Evolutionary conservation across 1,284 basidiomycete species (phyloP).

Genomic region (Pseudozyma sp.): DNA sequence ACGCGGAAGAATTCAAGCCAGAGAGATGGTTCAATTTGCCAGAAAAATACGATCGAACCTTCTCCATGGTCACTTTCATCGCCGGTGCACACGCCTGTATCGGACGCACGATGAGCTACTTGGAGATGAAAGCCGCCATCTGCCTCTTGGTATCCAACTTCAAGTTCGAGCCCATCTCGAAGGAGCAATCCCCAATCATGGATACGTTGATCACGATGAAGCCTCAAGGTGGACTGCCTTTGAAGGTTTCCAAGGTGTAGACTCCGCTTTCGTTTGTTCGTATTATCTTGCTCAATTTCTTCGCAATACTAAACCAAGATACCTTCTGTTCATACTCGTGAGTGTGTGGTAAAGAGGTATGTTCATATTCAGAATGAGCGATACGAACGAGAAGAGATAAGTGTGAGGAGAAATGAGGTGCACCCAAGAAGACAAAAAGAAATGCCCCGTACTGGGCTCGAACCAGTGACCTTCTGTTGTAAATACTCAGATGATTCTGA

Average conservation of each 20-base stretch:
- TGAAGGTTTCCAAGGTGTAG: slow-evolving; percentile 36
- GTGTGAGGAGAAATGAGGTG: neutral
- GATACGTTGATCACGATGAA: slow-evolving; percentile 59
- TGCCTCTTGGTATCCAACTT: slow-evolving; percentile 57
- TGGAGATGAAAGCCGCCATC: slow-evolving; percentile 57
- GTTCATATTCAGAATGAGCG: no score
- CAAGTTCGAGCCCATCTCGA: slow-evolving; percentile 41
- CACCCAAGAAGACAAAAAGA: slow-evolving; percentile 9
- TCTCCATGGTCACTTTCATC: slow-evolving; percentile 58
- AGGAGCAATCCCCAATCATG: slow-evolving; percentile 39
- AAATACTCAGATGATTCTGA: slow-evolving; percentile 30
- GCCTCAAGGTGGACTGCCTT: slow-evolving; percentile 49
- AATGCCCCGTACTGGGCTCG: slow-evolving; percentile 54
- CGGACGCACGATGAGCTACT: slow-evolving; percentile 55
- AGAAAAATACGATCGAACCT: slow-evolving; percentile 53
- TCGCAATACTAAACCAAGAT: neutral
- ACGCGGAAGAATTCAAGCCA: slow-evolving; percentile 56
- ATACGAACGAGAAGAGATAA: no score
- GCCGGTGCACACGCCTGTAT: slow-evolving; percentile 61
- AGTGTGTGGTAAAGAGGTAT: no score
- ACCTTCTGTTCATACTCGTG: neutral
- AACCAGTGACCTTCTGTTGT: slow-evolving; percentile 58
- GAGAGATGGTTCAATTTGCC: slow-evolving; percentile 58
- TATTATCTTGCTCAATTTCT: neutral
- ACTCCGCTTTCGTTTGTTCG: neutral